A percentile compares a stretch with the other conserved stretches of the same genome.
Evolutionary conservation across 2,329 filamentous ascomycete species (phyloP).

Genomic region (Cytospora schulzeri): DNA sequence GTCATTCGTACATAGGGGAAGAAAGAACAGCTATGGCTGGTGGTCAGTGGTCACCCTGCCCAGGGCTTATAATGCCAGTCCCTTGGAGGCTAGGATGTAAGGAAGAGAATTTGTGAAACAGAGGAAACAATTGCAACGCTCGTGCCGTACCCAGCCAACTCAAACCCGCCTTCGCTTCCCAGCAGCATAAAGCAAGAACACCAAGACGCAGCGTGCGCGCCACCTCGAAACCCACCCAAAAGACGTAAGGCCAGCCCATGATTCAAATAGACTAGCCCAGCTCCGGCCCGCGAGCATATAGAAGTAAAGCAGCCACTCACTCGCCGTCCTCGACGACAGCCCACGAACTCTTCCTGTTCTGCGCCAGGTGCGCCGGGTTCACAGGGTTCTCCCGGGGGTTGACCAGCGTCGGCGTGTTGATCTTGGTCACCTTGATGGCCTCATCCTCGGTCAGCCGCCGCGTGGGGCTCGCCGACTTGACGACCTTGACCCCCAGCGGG

Average conservation of each 20-base stretch:
- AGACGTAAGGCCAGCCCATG: neutral
- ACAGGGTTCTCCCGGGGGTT: slow-evolving; percentile 36
- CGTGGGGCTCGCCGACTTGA: slow-evolving; percentile 24
- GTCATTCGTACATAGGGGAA: neutral
- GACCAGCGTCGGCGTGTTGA: slow-evolving; percentile 50
- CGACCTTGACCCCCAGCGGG: slow-evolving; percentile 30
- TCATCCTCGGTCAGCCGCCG: slow-evolving; percentile 37
- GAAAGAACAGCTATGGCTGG: neutral
- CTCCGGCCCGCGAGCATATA: neutral
- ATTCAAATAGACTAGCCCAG: neutral
- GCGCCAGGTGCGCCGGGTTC: slow-evolving; percentile 36
- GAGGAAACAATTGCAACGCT: slow-evolving; percentile 1
- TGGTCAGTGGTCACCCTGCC: too few relatives aligned
- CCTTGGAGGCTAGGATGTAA: neutral
- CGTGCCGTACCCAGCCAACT: slow-evolving; percentile 22
- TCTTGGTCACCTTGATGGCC: slow-evolving; percentile 43
- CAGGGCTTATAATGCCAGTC: neutral
- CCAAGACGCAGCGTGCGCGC: slow-evolving; percentile 1
- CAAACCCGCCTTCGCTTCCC: slow-evolving; percentile 19
- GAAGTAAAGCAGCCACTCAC: slow-evolving; percentile 31
- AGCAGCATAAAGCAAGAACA: slow-evolving; percentile 13
- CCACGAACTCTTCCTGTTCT: slow-evolving; percentile 55
- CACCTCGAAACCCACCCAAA: neutral
- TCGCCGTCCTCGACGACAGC: slow-evolving; percentile 51
- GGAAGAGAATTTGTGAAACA: neutral